These are phyloP conservation scores for Mycena vitilis DNA, from an alignment of 768 basidiomycete species.

Conservation along the genomic window DNA sequence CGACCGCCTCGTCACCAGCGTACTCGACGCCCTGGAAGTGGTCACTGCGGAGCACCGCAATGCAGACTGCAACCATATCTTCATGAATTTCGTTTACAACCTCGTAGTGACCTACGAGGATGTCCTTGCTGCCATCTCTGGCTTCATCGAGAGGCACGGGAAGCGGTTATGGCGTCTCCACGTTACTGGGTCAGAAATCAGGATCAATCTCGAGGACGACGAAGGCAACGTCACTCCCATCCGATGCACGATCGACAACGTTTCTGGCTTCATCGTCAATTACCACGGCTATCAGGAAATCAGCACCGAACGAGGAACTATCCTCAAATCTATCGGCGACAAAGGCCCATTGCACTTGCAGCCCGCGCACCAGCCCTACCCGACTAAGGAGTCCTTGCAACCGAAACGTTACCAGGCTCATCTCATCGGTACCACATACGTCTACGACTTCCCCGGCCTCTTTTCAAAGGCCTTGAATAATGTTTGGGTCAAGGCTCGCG, in stretches of 20 bases:
- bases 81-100: conserved; percentile 99
- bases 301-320: conserved; percentile 94
- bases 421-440: conserved; percentile 97
- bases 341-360: conserved; percentile 97
- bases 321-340: conserved; percentile 97
- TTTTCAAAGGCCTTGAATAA: conserved; percentile 97
- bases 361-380: conserved; percentile 92
- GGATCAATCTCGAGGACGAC: conserved; percentile 92
- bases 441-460: conserved; percentile 99
- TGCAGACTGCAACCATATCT: conserved; percentile 98
- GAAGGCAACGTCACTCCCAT: conserved; percentile 97
- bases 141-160: conserved; percentile 98
- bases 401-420: conserved; percentile 99
- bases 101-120: conserved; percentile 96
- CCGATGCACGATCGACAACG: conserved; percentile 98
- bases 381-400: conserved; percentile 97
- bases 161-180: conserved; percentile 98
- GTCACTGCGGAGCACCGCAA: conserved; percentile 90
- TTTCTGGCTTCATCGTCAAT: conserved; percentile 98
- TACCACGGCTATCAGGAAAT: conserved; percentile 99
- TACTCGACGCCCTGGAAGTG: conserved; percentile 95
- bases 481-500: conserved; percentile 84
- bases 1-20: conserved; percentile 92
- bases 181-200: conserved; percentile 97
- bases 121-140: conserved; percentile 96